Conservation (phyloP, 495 filamentous ascomycete genomes). For the Penicillium malachiteum region DNA sequence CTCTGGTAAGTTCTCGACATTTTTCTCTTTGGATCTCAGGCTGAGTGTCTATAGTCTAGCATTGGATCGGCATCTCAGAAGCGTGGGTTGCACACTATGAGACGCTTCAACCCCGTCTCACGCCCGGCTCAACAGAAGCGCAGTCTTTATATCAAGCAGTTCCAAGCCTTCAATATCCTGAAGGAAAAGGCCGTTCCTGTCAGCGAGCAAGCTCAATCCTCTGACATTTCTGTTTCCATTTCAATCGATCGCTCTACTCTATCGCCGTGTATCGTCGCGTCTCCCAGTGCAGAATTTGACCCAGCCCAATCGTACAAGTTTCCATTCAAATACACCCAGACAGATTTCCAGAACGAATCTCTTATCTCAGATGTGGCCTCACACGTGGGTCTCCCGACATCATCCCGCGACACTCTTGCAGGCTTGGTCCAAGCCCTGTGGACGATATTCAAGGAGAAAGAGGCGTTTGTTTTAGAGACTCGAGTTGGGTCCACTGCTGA, state of each 20-base stretch:
- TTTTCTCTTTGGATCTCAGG: not conserved
- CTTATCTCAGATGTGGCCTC: slow-evolving; percentile 43
- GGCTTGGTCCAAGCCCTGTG: slow-evolving; percentile 54
- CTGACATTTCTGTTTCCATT: slow-evolving; percentile 56
- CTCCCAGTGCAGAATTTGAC: slow-evolving; percentile 45
- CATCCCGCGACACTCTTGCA: slow-evolving; percentile 42
- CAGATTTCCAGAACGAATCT: slow-evolving; percentile 27
- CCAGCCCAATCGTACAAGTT: slow-evolving; percentile 49
- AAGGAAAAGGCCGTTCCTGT: slow-evolving; percentile 50
- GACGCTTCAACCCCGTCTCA: slow-evolving; percentile 22
- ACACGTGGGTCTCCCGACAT: slow-evolving; percentile 51
- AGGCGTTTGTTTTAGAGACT: slow-evolving; percentile 62
- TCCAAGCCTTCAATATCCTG: slow-evolving; percentile 60
- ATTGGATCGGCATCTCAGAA: slow-evolving; percentile 29
- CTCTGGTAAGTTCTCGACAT: slow-evolving; percentile 24
- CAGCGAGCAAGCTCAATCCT: slow-evolving; percentile 35
- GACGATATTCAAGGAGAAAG: slow-evolving; percentile 63
- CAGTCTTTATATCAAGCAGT: slow-evolving; percentile 56
- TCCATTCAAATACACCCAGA: slow-evolving; percentile 57
- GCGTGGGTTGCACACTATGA: slow-evolving; percentile 54
- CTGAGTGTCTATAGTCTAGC: slow-evolving; percentile 23
- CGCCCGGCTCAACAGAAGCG: slow-evolving; percentile 44
- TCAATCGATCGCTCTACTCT: slow-evolving; percentile 62
- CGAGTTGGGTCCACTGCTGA: slow-evolving; percentile 38
- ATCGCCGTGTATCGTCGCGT: slow-evolving; percentile 67